Base-by-base conservation (phyloP, 148 eudicot genomes). In the Cornus controversa region DNA sequence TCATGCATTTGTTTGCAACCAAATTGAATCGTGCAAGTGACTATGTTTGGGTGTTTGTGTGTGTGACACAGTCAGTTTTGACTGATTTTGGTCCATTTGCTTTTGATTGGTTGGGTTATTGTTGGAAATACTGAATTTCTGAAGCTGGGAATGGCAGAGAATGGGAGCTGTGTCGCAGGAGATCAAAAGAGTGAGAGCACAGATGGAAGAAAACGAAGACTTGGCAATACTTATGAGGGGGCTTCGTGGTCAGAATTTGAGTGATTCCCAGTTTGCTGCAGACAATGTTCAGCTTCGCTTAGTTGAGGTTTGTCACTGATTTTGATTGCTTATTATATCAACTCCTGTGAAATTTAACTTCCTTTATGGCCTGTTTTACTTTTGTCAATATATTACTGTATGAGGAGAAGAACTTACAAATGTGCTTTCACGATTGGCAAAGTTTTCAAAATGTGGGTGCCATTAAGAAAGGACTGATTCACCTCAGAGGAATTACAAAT, bases 161-260 rank as follows among this genome's bases (percentile, higher is more conserved):
- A 86, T 93, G 50, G 98, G 88, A 80, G 93, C 90, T 29, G 91
- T 96, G 82, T 96, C 99, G 22, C 85, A 84, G 54, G 99, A 96
- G 86, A 96, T 96, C 76, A 90, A 93, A 82, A 86, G 95, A 79
- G 97, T 96, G 78, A 89, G 99, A 85, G 94, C 93, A 15, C 98
- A 93, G 77, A 96, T 96, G 98, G 99, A 96, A 85, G 98, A 93
- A 82, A 92, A 96, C 83, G 99, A 96, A 81, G 82, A 96, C 62
- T 66, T 96, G 82, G 87, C 99, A 8, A 78, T 80, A 23, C 99
- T 96, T 60, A 96, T 96, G 99, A 87, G 82, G 77, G 99, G 99
- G 71, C 93, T 96, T 24, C 83, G 99, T 62, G 99, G 99, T n/a
- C 99, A 96, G 72, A 96, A 96, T 87, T 85, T 96, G 78, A 78